These are phyloP conservation scores for Gymnopilus dilepis DNA, from an alignment of 768 basidiomycete genomes.

Conservation along the genomic window DNA sequence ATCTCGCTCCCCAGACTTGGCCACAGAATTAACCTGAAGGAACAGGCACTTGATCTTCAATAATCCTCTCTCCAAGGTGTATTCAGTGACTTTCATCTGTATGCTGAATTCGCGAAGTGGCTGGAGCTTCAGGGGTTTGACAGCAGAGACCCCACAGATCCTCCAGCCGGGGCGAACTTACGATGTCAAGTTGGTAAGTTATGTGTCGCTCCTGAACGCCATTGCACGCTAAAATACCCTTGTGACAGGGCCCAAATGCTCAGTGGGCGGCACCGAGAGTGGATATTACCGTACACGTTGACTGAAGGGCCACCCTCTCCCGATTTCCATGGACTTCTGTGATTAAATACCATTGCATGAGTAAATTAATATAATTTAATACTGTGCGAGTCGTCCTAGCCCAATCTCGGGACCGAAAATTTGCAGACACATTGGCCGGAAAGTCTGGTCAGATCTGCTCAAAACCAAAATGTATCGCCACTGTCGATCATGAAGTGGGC, in stretches of 20 bases:
- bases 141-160: background rate
- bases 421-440: background rate
- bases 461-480: background rate
- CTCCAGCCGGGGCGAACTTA: constrained; percentile 2
- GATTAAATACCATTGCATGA: background rate
- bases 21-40: background rate
- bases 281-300: background rate
- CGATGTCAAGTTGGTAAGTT: background rate
- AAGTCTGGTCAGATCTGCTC: background rate
- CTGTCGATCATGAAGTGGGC: background rate
- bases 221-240: background rate
- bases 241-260: background rate
- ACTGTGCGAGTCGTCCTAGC: background rate
- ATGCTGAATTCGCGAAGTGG: constrained; percentile 20
- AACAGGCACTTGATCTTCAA: constrained; percentile 21
- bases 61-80: constrained; percentile 21
- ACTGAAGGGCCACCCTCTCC: background rate
- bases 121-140: constrained; percentile 1
- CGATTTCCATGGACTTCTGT: background rate
- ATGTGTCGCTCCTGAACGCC: background rate
- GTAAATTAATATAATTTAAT: constrained; percentile 2
- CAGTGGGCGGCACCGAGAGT: background rate
- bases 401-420: background rate
- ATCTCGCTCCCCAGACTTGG: background rate
- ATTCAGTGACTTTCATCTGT: constrained; percentile 19